Evolutionary conservation across 176 grass and related monocot genomes (phyloP).

Genomic region (Triticum dicoccoides): DNA sequence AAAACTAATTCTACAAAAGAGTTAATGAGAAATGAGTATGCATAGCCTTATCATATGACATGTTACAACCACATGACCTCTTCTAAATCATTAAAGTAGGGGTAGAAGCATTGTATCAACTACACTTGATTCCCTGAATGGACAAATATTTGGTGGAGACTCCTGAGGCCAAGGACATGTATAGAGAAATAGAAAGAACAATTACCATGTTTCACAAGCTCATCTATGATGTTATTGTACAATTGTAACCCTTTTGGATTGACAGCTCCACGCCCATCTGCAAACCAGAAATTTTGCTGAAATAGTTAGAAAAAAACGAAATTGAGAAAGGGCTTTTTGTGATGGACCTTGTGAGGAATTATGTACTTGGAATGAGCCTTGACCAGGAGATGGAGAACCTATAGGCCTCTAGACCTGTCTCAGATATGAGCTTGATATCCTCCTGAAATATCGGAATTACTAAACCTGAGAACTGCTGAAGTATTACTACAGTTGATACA

Average conservation of each 20-base stretch:
- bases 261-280: conserved; percentile 55
- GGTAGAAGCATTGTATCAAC: too few species aligned
- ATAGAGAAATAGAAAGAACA: not conserved
- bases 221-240: conserved; percentile 61
- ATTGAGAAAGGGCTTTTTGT: not conserved
- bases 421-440: conserved; percentile 12
- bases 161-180: too few species aligned
- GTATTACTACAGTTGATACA: not conserved
- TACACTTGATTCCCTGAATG: too few species aligned
- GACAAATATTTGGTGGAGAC: too few species aligned
- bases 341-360: not conserved
- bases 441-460: not conserved
- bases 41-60: not conserved
- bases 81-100: too few species aligned
- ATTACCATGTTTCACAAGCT: conserved; percentile 40
- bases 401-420: conserved; percentile 52
- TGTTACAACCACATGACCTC: not conserved
- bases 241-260: conserved; percentile 64
- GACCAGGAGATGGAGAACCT: conserved; percentile 82
- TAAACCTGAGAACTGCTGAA: not conserved
- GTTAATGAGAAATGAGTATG: too few species aligned
- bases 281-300: not conserved
- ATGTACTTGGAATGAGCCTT: conserved; percentile 40
- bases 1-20: too few species aligned
- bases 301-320: not conserved